A percentile compares a stretch with the other conserved stretches of the same genome.
Evolutionary conservation across 805 yeast genomes (phyloP).

Genomic region (Starmerella tilneyi): DNA sequence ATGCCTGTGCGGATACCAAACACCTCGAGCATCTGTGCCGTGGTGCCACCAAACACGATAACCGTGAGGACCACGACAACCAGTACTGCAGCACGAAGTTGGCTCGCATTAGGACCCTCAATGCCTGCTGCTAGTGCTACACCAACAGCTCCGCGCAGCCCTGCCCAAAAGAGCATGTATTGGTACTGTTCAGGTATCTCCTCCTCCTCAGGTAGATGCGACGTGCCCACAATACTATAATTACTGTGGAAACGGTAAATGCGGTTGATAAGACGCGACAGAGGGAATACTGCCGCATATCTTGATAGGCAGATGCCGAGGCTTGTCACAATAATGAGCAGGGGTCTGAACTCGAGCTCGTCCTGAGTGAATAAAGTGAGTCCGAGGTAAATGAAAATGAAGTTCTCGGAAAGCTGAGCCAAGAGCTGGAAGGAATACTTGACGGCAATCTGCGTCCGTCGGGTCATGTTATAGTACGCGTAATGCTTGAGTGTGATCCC

Average conservation of each 20-base stretch:
- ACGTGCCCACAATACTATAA: slow-evolving; percentile 8
- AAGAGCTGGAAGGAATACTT: slow-evolving; percentile 87
- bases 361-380: slow-evolving; percentile 92
- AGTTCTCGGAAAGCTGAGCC: slow-evolving; percentile 93
- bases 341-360: slow-evolving; percentile 86
- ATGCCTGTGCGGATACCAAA: slow-evolving; percentile 88
- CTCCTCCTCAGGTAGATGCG: slow-evolving; percentile 34
- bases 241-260: slow-evolving; percentile 48
- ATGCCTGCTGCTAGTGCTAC: slow-evolving; percentile 97
- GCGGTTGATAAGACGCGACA: slow-evolving; percentile 75
- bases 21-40: slow-evolving; percentile 95
- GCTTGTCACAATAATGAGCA: slow-evolving; percentile 81
- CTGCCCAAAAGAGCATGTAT: slow-evolving; percentile 99
- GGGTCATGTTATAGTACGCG: slow-evolving; percentile 94
- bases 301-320: slow-evolving; percentile 86
- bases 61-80: slow-evolving; percentile 96
- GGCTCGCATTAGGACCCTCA: slow-evolving; percentile 84
- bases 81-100: slow-evolving; percentile 83
- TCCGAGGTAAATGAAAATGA: slow-evolving; percentile 90
- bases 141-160: slow-evolving; percentile 97
- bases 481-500: slow-evolving; percentile 95
- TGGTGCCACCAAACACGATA: slow-evolving; percentile 93
- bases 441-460: slow-evolving; percentile 92
- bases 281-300: slow-evolving; percentile 95
- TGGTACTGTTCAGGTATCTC: slow-evolving; percentile 93